Conservation (phyloP, 352 stramenopile genomes). For the Globisporangium echinulatum region DNA sequence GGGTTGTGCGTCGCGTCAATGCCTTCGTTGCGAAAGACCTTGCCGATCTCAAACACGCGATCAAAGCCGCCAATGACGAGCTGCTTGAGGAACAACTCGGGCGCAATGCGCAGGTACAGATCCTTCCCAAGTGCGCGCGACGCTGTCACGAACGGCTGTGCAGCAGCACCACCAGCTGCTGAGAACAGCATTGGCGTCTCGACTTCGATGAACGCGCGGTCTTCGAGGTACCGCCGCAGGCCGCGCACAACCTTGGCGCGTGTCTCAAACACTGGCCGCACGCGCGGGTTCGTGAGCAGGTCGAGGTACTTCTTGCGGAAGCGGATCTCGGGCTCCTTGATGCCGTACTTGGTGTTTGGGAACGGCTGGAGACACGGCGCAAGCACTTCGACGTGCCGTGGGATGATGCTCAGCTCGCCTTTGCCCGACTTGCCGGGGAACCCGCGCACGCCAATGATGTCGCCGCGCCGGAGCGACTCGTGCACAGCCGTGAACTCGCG, state of each 20-base stretch:
- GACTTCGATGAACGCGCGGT: conserved; percentile 74
- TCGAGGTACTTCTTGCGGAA: conserved; percentile 99
- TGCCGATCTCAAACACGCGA: conserved; percentile 97
- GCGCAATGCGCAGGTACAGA: conserved; percentile 94
- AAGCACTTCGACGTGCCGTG: conserved; percentile 87
- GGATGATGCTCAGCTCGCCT: conserved; percentile 80
- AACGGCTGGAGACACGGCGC: conserved; percentile 91
- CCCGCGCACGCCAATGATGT: conserved; percentile 72
- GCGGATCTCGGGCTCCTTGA: conserved; percentile 91
- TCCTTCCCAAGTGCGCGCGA: conserved; percentile 96
- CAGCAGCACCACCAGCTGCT: conserved; percentile 94
- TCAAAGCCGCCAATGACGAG: conserved; percentile 95
- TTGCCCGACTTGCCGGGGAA: conserved; percentile 81
- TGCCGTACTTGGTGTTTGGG: conserved; percentile 93
- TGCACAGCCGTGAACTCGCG: conserved; percentile 55
- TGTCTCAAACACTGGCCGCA: conserved; percentile 91
- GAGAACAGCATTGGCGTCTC: conserved; percentile 99
- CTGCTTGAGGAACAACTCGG: conserved; percentile 98
- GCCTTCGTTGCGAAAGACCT: conserved; percentile 98
- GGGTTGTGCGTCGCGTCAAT: conserved; percentile 98
- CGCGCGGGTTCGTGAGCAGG: conserved; percentile 94
- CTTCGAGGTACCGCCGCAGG: conserved; percentile 64
- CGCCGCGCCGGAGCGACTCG: conserved; percentile 67
- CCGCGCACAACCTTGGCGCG: conserved; percentile 78
- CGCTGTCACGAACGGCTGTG: conserved; percentile 97